Conservation (phyloP, 176 grass and related monocot species). For the Rhipidocladum racemiflorum region DNA sequence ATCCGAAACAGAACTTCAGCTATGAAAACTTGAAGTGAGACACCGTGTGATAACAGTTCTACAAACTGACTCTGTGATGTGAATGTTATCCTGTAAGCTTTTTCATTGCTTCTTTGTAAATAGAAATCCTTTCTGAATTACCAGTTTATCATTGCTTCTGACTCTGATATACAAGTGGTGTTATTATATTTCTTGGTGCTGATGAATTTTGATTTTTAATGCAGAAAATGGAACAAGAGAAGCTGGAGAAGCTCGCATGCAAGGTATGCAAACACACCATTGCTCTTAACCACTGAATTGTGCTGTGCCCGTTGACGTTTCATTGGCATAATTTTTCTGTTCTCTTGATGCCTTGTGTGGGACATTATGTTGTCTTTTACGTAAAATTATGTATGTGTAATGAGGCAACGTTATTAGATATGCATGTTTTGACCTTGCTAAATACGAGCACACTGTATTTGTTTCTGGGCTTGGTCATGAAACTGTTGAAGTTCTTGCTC, state of each 20-base stretch:
- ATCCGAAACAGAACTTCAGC: background rate
- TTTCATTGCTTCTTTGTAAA: constrained; percentile 16
- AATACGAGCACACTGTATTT: background rate
- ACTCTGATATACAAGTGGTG: background rate
- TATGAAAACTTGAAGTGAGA: background rate
- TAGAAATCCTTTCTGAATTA: background rate
- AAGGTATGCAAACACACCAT: constrained; percentile 41
- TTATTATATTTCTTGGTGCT: background rate
- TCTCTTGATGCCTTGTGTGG: background rate
- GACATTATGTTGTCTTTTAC: background rate
- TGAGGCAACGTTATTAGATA: background rate
- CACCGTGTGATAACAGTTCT: background rate
- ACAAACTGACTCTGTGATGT: background rate
- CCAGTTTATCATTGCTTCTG: background rate
- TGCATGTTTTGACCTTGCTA: background rate
- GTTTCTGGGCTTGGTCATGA: background rate
- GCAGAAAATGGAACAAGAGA: constrained; percentile 91
- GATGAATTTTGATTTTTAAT: constrained; percentile 9
- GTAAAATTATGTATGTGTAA: background rate
- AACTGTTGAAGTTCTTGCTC: background rate
- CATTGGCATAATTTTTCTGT: background rate
- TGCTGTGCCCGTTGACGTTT: background rate
- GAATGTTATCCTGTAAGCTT: background rate
- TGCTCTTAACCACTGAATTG: background rate
- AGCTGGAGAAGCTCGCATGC: constrained; percentile 64